These are phyloP conservation scores for Phytopythium kandeliae DNA, from an alignment of 352 stramenopile species.

Conservation along the genomic window DNA sequence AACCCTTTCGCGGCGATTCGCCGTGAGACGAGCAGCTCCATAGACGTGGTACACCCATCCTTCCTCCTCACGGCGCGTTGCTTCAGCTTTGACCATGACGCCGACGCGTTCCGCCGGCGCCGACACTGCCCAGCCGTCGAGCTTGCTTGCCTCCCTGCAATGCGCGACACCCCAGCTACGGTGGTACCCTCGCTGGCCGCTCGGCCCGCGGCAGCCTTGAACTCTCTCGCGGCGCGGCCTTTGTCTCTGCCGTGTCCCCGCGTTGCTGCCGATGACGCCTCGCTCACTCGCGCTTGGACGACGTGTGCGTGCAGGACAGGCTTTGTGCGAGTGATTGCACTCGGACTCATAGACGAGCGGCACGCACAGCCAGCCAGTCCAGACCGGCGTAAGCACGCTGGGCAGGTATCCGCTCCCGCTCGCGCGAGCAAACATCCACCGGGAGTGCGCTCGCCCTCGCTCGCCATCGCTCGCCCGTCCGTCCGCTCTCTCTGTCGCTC, in stretches of 20 bases:
- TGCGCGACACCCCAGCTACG: neutral
- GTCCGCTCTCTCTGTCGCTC: too few relatives aligned
- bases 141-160: too few relatives aligned
- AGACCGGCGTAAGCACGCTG: slow-evolving; percentile 2
- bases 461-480: too few relatives aligned
- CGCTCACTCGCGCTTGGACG: too few relatives aligned
- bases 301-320: too few relatives aligned
- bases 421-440: slow-evolving; percentile 2
- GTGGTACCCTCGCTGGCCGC: neutral
- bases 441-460: neutral
- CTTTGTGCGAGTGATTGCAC: neutral
- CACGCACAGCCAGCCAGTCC: too few relatives aligned
- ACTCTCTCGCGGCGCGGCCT: neutral
- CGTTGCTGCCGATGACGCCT: neutral
- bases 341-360: slow-evolving; percentile 1
- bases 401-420: too few relatives aligned
- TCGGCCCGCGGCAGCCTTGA: slow-evolving; percentile 1
- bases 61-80: neutral
- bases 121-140: too few relatives aligned
- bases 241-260: slow-evolving; percentile 3
- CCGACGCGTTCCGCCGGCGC: slow-evolving; percentile 5
- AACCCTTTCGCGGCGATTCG: neutral
- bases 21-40: slow-evolving; percentile 3
- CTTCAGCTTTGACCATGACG: slow-evolving; percentile 3
- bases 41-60: neutral